Evolutionary conservation across 1,284 basidiomycete genomes (phyloP), one percentile per base, ranked within the genome.

Genomic region (Moesziomyces sp.): DNA sequence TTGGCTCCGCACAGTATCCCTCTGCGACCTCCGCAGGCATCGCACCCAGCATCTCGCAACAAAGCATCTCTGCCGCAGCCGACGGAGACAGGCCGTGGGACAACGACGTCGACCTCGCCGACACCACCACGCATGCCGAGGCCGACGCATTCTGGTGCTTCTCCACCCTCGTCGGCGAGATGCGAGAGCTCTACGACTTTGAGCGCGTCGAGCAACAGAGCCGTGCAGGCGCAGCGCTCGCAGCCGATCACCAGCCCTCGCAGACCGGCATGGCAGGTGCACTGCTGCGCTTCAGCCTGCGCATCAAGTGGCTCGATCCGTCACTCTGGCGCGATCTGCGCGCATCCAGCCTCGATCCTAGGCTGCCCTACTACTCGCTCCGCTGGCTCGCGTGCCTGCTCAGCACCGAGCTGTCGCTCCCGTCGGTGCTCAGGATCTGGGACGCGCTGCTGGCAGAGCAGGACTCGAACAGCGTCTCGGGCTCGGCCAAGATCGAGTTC

Each of bases 91-190:
- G 49, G 33, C 18, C 55, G 0, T 70, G 64, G 62, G 60, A 64
- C 57, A 63, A 65, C 23, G 42, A 60, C 42, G 26, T 40, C 48
- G 66, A 70, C 43, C 58, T 67, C 3, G 49, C 60, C 6, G 57
- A 70, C 23, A 52, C 52, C 28, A 67, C 54, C 19, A 55, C 59
- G 16, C 72, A 75, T 38, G 68, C 69, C 35, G 82, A 84, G 47
- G 82, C 82, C 2, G 82, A 84, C 46, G 79, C 80, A 1, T 83
- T 84, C 61, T 84, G 82, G 82, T 82, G 80, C 62, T 84, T 83
- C 46, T 82, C 80, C 2, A 54, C 69, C 11, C 46, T 84, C 40
- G 60, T 83, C 30, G 82, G 77, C 40, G 75, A 80, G 38, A 64
- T 83, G 51, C 67, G 79, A n/a, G 81, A 83, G 35, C 57, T 83